Base-by-base conservation (phyloP, 2,329 filamentous ascomycete species). In the Aspergillus sp. region DNA sequence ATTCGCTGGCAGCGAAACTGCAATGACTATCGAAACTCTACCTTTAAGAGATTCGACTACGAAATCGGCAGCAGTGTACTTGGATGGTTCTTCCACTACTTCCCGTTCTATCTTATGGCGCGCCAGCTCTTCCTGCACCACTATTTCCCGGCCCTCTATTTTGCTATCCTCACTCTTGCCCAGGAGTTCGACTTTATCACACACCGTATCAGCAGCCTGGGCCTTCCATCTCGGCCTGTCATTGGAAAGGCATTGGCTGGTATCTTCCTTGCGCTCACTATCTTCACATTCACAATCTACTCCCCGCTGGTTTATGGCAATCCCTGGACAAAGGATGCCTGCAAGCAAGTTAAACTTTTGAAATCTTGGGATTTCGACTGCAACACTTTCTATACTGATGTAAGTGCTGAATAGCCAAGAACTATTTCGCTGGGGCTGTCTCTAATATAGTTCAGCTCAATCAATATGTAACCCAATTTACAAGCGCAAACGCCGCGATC, bases 61-160 rank as follows among this genome's bases (percentile, higher is more conserved):
- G 95, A 99, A 79, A 87, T 98, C 62, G 95, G 95, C 64, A 92
- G 89, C 57, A 92, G 88, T 19, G 90, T 97, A 34, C 86, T 99
- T 8, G 95, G 91, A 68, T 99, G 95, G 95, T 92, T 91, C 52
- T 90, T 99, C 78, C 95, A 99, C 80, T 99, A 97, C 83, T 98
- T 99, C 84, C 95, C 95, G 11, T 99, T 99, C 83, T 99, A 89
- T 82, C 86, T 99, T 61, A 98, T 99, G 95, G 89, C 95, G 75
- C 93, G 95, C 70, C 95, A 99, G 80, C 88, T 99, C 41, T 99
- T 99, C 85, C 84, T 99, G 64, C 95, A 99, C 79, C 95, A 99
- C 81, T 99, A 99, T 79, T 95, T 99, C 79, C 95, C 95, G 0
- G 95, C 95, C 2, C 86, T 99, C 15, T 96, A 97, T 81, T 99